phyloP scores from a whole-genome alignment of 371 early-diverging fungal species.

The Chytridium lagenaria region DNA sequence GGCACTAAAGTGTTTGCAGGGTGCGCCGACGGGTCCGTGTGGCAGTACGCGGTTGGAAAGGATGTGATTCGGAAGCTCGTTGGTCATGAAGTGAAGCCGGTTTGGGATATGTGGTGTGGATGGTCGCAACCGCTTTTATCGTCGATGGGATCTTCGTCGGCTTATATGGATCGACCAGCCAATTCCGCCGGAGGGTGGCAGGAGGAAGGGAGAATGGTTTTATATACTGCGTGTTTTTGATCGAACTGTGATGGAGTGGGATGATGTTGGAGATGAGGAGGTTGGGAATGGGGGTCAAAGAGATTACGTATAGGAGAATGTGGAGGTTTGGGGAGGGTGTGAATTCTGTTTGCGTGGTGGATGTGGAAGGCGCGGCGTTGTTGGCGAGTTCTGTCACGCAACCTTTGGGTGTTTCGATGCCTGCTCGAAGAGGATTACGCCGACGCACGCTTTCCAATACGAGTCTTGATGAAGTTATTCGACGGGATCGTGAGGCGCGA shows the following conservation, averaged over 20 bases:
- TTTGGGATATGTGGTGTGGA: slow-evolving; percentile 12
- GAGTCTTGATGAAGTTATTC: neutral
- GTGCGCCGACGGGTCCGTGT: slow-evolving; percentile 2
- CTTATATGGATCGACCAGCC: too few relatives aligned
- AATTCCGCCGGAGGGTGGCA: too few relatives aligned
- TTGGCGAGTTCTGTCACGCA: too few relatives aligned
- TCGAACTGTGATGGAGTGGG: neutral
- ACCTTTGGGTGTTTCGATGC: too few relatives aligned
- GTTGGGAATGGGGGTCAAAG: too few relatives aligned
- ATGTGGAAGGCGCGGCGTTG: neutral
- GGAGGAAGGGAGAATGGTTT: too few relatives aligned
- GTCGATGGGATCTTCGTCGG: too few relatives aligned
- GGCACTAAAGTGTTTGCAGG: neutral
- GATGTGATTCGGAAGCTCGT: neutral
- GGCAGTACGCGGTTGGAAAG: neutral
- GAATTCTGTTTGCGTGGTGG: neutral
- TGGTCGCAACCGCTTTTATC: too few relatives aligned
- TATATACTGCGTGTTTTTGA: slow-evolving; percentile 1
- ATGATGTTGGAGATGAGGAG: neutral
- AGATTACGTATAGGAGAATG: too few relatives aligned
- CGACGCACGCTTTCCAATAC: neutral
- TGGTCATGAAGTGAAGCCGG: neutral
- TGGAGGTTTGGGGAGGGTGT: slow-evolving; percentile 15
- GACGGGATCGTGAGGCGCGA: neutral
- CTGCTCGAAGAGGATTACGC: neutral